Evolutionary conservation across 1,139 yeast genomes (phyloP).

Genomic region (Yamadazyma oceani): DNA sequence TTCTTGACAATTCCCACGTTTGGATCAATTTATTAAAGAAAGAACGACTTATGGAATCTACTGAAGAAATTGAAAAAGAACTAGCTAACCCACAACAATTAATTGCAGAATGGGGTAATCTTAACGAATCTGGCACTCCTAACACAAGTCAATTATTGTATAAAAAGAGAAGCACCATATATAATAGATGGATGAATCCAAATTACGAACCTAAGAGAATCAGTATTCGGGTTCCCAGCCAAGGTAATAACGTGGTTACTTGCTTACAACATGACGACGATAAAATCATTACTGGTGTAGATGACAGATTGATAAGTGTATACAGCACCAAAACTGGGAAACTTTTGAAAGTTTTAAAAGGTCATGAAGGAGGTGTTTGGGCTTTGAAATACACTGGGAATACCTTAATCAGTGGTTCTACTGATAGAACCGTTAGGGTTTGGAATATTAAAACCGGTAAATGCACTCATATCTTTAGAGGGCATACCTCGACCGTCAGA

Average conservation of each 20-base stretch:
- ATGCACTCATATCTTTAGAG: conserved; percentile 84
- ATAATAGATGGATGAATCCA: conserved; percentile 83
- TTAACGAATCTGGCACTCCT: conserved; percentile 16
- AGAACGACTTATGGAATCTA: conserved; percentile 48
- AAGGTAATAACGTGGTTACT: conserved; percentile 80
- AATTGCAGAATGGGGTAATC: conserved; percentile 33
- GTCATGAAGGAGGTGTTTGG: conserved; percentile 99
- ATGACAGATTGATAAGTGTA: conserved; percentile 78
- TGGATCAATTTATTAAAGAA: conserved; percentile 58
- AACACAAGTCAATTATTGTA: conserved; percentile 56
- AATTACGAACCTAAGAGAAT: conserved; percentile 66
- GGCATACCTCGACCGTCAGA: conserved; percentile 90
- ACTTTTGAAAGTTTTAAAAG: conserved; percentile 65
- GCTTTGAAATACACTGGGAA: conserved; percentile 88
- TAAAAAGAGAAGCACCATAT: conserved; percentile 63
- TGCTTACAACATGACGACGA: conserved; percentile 93
- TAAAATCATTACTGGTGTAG: conserved; percentile 89
- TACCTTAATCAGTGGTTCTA: conserved; percentile 84
- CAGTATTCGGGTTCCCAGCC: conserved; percentile 57
- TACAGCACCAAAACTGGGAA: conserved; percentile 77
- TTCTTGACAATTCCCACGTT: conserved; percentile 58
- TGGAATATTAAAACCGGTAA: conserved; percentile 80
- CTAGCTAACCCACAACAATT: conserved; percentile 27
- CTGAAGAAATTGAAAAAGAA: conserved; percentile 36
- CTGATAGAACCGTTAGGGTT: conserved; percentile 83